Conservation (phyloP, 306 rosid genomes). For the Acacia crassicarpa region DNA sequence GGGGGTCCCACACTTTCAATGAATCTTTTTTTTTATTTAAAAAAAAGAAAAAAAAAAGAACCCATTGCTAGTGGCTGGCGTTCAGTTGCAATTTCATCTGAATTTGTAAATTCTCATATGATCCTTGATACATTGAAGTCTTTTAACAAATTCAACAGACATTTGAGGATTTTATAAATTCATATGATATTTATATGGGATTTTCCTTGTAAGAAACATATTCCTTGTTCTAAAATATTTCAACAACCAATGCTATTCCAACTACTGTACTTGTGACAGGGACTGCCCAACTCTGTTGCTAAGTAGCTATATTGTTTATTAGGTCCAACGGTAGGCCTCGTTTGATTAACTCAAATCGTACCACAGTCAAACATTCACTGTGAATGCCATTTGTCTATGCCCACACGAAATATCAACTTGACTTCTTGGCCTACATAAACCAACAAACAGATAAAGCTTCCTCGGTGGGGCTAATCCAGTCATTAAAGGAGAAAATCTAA, state of each 20-base stretch:
- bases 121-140: no score
- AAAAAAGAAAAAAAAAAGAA: no score
- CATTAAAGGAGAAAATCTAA: neutral
- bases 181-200: no score
- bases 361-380: slow-evolving; percentile 2
- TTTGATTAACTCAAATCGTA: neutral
- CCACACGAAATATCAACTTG: slow-evolving; percentile 26
- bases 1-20: no score
- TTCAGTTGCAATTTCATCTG: no score
- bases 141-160: no score
- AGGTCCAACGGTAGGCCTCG: slow-evolving; percentile 8
- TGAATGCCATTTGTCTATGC: slow-evolving; percentile 34
- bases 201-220: no score
- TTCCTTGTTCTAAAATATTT: no score
- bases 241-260: neutral
- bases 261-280: neutral
- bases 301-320: neutral
- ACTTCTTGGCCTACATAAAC: slow-evolving; percentile 30
- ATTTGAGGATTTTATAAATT: no score
- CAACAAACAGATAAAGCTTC: slow-evolving; percentile 30
- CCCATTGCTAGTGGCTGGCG: no score
- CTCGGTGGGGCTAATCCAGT: neutral
- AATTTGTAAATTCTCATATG: no score
- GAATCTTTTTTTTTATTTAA: no score
- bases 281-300: neutral